These are phyloP conservation scores for Sisymbrium irio DNA, from an alignment of 345 rosid species.

Conservation along the genomic window DNA sequence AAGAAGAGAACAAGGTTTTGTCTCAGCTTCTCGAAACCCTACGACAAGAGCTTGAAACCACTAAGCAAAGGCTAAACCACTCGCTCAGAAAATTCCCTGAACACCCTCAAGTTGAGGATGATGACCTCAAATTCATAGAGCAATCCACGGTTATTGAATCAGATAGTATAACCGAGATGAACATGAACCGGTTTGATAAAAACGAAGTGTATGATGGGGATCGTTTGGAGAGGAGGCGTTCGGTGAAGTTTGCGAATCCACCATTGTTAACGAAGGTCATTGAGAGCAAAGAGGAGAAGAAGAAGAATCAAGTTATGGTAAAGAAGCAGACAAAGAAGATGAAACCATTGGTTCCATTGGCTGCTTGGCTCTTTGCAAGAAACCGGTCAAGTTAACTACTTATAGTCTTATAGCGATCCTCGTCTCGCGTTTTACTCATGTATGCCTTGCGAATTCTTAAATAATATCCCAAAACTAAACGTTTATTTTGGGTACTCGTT, in stretches of 20 bases:
- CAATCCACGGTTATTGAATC: conserved; percentile 25
- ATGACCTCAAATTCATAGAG: conserved; percentile 57
- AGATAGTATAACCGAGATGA: conserved; percentile 23
- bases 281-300: conserved; percentile 34
- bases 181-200: conserved; percentile 21
- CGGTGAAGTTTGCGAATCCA: conserved; percentile 67
- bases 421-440: conserved; percentile 5
- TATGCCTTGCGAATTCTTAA: not conserved
- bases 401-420: not conserved
- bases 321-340: conserved; percentile 39
- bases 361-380: conserved; percentile 58
- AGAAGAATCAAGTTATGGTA: conserved; percentile 34
- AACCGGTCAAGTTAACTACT: conserved; percentile 34
- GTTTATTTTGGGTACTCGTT: not conserved
- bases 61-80: conserved; percentile 44
- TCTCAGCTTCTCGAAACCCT: conserved; percentile 37
- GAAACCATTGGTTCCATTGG: conserved; percentile 48
- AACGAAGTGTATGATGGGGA: conserved; percentile 13
- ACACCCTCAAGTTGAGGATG: conserved; percentile 42
- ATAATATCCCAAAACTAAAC: not conserved
- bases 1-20: conserved; percentile 51
- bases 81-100: conserved; percentile 1
- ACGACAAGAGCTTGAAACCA: conserved; percentile 50
- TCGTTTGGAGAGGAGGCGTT: conserved; percentile 55
- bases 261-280: conserved; percentile 47